A percentile compares a stretch with the other conserved stretches of the same genome.
Conservation (phyloP, 345 rosid species). For the Clausena lansium region DNA sequence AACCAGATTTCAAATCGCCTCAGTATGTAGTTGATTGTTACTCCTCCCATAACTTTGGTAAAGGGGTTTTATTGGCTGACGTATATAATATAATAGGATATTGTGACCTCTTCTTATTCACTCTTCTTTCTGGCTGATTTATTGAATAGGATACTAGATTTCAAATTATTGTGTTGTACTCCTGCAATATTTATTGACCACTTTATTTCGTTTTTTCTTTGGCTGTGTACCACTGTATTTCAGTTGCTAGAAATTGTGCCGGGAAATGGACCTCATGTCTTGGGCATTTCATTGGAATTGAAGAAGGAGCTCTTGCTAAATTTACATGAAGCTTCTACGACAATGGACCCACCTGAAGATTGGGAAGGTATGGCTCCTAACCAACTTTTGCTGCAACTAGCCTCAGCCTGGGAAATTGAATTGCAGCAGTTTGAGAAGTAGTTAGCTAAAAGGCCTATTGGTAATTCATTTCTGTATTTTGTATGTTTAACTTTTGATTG, state of each 20-base stretch:
- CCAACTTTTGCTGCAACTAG: no score
- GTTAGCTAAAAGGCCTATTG: background rate
- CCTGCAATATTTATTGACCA: background rate
- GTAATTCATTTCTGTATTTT: background rate
- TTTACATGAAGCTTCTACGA: conserved; percentile 68
- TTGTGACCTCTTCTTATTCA: background rate
- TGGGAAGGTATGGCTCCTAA: conserved; percentile 90
- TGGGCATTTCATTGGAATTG: conserved; percentile 73
- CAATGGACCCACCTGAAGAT: conserved; percentile 80
- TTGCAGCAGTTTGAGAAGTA: conserved; percentile 70
- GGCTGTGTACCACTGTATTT: conserved; percentile 13
- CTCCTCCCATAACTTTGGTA: background rate
- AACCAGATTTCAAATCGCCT: no score
- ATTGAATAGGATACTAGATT: background rate
- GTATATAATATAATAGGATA: background rate
- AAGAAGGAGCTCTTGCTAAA: conserved; percentile 79
- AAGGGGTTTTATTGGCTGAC: background rate
- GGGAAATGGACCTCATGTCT: conserved; percentile 72
- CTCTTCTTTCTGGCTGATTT: background rate
- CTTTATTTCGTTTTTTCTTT: background rate
- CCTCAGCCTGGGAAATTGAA: no score
- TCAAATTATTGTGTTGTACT: background rate
- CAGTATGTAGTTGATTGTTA: background rate
- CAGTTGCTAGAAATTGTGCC: conserved; percentile 75
- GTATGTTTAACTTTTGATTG: no score